Evolutionary conservation across 2,329 filamentous ascomycete species (phyloP), one percentile per base, ranked within the genome.

Genomic region (Colletotrichum karsti): DNA sequence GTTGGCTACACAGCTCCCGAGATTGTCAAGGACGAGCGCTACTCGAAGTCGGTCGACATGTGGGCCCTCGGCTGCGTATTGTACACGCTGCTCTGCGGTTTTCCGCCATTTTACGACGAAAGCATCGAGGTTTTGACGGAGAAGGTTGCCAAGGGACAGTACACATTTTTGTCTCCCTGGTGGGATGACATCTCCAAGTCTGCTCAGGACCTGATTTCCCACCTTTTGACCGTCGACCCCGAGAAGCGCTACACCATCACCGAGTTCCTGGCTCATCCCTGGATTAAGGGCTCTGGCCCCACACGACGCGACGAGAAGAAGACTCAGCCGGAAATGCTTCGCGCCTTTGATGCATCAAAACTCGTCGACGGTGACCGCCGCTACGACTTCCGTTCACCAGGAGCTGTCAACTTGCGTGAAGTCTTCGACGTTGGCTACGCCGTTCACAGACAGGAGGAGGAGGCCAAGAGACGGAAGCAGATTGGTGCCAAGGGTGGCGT

Each of bases 1-100:
- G 96, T 98, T 64, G 96, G 96, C 46, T 99, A 99, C 82, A 98
- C 96, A 4, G 96, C 96, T 4, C 96, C 96, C 7, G 96, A 99
- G 78, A 99, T 99, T 70, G 96, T 99, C 78, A 98, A 98, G 82
- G 96, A 99, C 80, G 96, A 99, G 82, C 90, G 95, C 22, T 99
- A 99, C 80, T 98, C 95, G 39, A 99, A 98, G 85, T 97, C 94
- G 57, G 96, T 99, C 50, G 96, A 99, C 77, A 99, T 99, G 96
- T 99, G 96, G 96, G 96, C 96, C 4, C 82, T 99, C 33, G 96
- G 96, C 13, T 99, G 96, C 78, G 96, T 99, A 10, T 85, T 99
- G 5, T 99, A 99, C 83, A 99, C 96, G 1, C 85, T 99, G 1
- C 91, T 99, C 15, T 99, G 96, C 74, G 96, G 96, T 13, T 99